Evolutionary conservation across 306 rosid genomes (phyloP).

Genomic region (Senna tora): DNA sequence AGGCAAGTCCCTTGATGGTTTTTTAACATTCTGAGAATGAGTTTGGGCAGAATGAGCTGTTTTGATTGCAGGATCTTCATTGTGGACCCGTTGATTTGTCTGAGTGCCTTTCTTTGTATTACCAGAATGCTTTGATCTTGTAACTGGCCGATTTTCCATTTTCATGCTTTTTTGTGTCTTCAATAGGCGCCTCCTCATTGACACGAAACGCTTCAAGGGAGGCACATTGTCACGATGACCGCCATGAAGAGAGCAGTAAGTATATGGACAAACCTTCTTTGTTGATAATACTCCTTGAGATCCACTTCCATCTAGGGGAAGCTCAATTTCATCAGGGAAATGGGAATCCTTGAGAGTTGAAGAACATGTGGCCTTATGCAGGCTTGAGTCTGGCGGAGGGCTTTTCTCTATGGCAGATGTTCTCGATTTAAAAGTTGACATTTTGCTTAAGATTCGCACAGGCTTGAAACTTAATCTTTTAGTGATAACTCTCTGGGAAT

Average conservation of each 20-base stretch:
- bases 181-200: conserved; percentile 63
- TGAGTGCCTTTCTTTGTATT: conserved; percentile 51
- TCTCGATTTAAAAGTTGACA: conserved; percentile 53
- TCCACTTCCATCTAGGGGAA: conserved; percentile 51
- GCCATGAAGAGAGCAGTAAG: conserved; percentile 90
- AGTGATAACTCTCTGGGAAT: conserved; percentile 45
- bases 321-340: conserved; percentile 46
- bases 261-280: conserved; percentile 66
- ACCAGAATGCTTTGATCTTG: conserved; percentile 44
- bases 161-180: conserved; percentile 55
- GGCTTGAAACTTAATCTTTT: conserved; percentile 69
- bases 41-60: conserved; percentile 22
- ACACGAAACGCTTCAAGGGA: conserved; percentile 70
- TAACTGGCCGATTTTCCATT: conserved; percentile 38
- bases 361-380: conserved; percentile 76
- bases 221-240: conserved; percentile 59
- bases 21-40: conserved; percentile 31
- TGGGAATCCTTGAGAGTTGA: conserved; percentile 75
- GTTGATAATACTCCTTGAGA: conserved; percentile 41
- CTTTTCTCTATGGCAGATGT: conserved; percentile 38
- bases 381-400: conserved; percentile 44
- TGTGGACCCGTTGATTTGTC: conserved; percentile 34
- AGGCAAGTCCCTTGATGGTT: conserved; percentile 23
- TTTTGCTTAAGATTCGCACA: conserved; percentile 51
- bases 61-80: conserved; percentile 32